phyloP scores from a whole-genome alignment of 2,329 filamentous ascomycete species.

The Cercospora canescens region DNA sequence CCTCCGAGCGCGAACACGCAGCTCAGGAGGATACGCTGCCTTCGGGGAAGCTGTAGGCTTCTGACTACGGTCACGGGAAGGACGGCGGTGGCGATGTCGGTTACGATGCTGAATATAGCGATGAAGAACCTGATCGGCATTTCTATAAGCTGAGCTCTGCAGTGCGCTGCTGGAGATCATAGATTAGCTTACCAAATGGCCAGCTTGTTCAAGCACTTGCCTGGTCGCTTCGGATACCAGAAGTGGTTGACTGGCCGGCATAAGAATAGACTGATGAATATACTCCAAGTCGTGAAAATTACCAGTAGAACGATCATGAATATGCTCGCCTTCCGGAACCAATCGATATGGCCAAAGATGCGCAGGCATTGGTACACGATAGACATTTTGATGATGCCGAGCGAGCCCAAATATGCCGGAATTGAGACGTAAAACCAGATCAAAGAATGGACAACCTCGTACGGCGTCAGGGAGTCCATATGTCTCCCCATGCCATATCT shows the following conservation, averaged over 20 bases:
- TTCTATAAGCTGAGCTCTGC: background rate
- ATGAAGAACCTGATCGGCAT: conserved; percentile 26
- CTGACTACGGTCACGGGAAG: conserved; percentile 36
- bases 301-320: background rate
- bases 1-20: conserved; percentile 36
- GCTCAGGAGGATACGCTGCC: conserved; percentile 31
- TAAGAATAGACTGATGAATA: conserved; percentile 1
- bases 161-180: background rate
- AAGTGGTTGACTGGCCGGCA: conserved; percentile 21
- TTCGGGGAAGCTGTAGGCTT: conserved; percentile 28
- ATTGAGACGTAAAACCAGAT: conserved; percentile 21
- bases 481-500: conserved; percentile 24
- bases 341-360: conserved; percentile 23
- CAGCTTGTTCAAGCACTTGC: conserved; percentile 25
- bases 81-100: conserved; percentile 35
- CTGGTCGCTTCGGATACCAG: conserved; percentile 28
- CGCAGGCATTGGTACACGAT: conserved; percentile 23
- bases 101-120: conserved; percentile 34
- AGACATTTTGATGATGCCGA: conserved; percentile 23
- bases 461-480: conserved; percentile 14
- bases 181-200: conserved; percentile 26
- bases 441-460: conserved; percentile 8
- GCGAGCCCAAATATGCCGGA: conserved; percentile 18
- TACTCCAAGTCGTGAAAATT: conserved; percentile 14
- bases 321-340: conserved; percentile 14